These are phyloP conservation scores for Thalassiosira livingstoniorum DNA, from an alignment of 352 stramenopile species.

Conservation along the genomic window DNA sequence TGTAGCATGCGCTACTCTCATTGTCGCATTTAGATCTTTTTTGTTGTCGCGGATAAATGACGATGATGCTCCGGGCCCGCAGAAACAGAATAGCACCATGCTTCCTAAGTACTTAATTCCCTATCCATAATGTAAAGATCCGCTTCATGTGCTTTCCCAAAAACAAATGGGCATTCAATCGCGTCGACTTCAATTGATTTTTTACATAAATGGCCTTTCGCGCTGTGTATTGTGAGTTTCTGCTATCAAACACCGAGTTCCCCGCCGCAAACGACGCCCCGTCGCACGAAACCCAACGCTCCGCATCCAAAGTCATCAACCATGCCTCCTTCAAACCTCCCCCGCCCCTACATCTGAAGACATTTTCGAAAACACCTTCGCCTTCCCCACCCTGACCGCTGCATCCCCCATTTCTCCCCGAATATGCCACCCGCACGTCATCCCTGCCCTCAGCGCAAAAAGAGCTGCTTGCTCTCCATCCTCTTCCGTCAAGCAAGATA, in stretches of 20 bases:
- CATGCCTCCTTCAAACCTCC: slow-evolving; percentile 63
- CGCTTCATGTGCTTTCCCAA: slow-evolving; percentile 86
- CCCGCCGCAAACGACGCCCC: slow-evolving; percentile 85
- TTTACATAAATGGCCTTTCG: slow-evolving; percentile 77
- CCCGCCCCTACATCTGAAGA: slow-evolving; percentile 38
- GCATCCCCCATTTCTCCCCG: slow-evolving; percentile 79
- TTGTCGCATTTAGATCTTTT: too few species aligned
- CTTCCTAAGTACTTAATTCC: slow-evolving; percentile 93
- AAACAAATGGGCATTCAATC: slow-evolving; percentile 83
- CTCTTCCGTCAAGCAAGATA: slow-evolving; percentile 68
- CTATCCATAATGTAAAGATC: slow-evolving; percentile 95
- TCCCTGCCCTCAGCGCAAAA: slow-evolving; percentile 67
- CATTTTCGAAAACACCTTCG: slow-evolving; percentile 71
- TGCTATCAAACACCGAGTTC: slow-evolving; percentile 88
- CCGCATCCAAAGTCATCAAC: slow-evolving; percentile 79
- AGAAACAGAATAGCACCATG: slow-evolving; percentile 94
- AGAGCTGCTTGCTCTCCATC: slow-evolving; percentile 76
- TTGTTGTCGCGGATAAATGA: too few species aligned
- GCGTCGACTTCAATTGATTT: slow-evolving; percentile 80
- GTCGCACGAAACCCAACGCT: slow-evolving; percentile 79
- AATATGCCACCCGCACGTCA: slow-evolving; percentile 83
- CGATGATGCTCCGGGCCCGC: too few species aligned
- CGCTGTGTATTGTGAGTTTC: slow-evolving; percentile 84
- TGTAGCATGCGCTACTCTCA: too few species aligned
- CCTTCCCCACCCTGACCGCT: slow-evolving; percentile 80